Percentiles rank a stretch among this genome's conserved stretches.
These are phyloP conservation scores for Aspergillus thermomutatus DNA, from an alignment of 2,329 filamentous ascomycete genomes.

Conservation along the genomic window DNA sequence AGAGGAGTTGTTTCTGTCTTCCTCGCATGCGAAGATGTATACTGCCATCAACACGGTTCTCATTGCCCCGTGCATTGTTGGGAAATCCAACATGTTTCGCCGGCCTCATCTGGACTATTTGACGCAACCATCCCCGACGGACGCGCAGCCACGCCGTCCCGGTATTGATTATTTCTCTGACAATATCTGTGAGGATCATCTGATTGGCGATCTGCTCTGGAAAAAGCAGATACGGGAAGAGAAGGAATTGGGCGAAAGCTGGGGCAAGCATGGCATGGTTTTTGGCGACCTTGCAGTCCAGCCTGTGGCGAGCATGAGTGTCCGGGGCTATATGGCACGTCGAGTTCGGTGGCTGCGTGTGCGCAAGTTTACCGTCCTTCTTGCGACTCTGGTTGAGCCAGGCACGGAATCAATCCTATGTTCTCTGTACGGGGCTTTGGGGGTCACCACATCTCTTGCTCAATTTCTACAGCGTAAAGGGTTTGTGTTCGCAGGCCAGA, in stretches of 20 bases:
- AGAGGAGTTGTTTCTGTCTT: slow-evolving; percentile 93
- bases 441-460: slow-evolving; percentile 65
- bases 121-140: slow-evolving; percentile 52
- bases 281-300: slow-evolving; percentile 86
- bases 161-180: slow-evolving; percentile 92
- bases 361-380: slow-evolving; percentile 86
- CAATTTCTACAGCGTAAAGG: slow-evolving; percentile 50
- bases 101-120: slow-evolving; percentile 81
- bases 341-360: slow-evolving; percentile 88
- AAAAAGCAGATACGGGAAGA: slow-evolving; percentile 44
- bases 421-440: slow-evolving; percentile 75
- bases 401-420: slow-evolving; percentile 87
- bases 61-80: slow-evolving; percentile 87
- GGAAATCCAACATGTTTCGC: slow-evolving; percentile 98
- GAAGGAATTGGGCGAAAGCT: slow-evolving; percentile 40
- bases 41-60: slow-evolving; percentile 91
- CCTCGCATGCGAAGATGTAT: slow-evolving; percentile 95
- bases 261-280: slow-evolving; percentile 76
- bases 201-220: slow-evolving; percentile 92
- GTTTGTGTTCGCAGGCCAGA: slow-evolving; percentile 48
- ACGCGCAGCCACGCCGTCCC: slow-evolving; percentile 44
- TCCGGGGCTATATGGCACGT: slow-evolving; percentile 72
- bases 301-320: slow-evolving; percentile 77
- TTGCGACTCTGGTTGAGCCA: slow-evolving; percentile 87
- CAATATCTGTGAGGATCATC: slow-evolving; percentile 96